A percentile compares a stretch with the other conserved stretches of the same genome.
These are phyloP conservation scores for Fusarium goolgardi DNA, from an alignment of 2,329 filamentous ascomycete species.

Conservation along the genomic window DNA sequence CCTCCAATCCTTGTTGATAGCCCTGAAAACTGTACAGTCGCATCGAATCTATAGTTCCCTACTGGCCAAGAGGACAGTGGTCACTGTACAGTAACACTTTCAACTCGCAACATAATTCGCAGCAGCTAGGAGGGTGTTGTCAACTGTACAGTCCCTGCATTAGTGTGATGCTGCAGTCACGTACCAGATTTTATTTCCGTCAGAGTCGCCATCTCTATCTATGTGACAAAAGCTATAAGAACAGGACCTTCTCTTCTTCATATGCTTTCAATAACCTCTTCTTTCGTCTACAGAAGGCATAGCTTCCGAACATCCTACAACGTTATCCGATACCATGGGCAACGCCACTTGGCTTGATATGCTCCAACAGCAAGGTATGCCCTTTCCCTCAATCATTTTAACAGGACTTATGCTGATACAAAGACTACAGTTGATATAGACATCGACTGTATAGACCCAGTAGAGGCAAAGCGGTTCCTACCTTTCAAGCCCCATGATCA, in stretches of 20 bases:
- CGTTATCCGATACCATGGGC: neutral
- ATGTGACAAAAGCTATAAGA: neutral
- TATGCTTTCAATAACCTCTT: no score
- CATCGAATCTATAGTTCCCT: neutral
- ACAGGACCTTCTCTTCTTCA: neutral
- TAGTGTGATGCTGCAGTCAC: neutral
- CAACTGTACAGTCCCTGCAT: slow-evolving; percentile 21
- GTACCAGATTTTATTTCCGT: neutral
- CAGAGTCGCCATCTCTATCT: neutral
- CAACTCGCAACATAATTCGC: neutral
- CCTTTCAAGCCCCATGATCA: slow-evolving; percentile 19
- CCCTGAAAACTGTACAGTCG: neutral
- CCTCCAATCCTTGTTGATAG: neutral
- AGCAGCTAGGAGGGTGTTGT: neutral
- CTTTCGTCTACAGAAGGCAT: accelerated
- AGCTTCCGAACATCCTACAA: accelerated
- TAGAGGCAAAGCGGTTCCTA: slow-evolving; percentile 1
- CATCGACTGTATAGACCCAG: slow-evolving; percentile 18
- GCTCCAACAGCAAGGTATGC: neutral
- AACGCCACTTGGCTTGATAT: slow-evolving; percentile 10
- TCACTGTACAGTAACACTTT: neutral
- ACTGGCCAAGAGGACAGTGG: neutral
- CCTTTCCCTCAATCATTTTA: accelerated
- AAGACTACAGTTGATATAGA: neutral
- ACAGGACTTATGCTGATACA: accelerated